Base-by-base conservation (phyloP, 345 rosid genomes). In the Moringa oleifera region DNA sequence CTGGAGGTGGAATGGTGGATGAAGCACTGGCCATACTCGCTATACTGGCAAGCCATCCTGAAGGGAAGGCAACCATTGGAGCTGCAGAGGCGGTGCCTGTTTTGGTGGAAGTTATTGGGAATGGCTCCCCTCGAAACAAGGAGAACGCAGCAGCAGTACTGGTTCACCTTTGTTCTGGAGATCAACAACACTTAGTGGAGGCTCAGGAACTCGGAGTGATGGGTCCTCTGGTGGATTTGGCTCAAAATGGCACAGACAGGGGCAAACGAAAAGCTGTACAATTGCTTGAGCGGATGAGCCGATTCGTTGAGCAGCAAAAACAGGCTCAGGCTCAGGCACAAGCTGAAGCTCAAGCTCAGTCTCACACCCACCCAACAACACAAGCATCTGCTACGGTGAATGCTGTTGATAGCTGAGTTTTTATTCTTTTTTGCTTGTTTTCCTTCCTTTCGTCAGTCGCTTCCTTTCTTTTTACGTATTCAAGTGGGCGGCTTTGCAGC, bases 241-340 rank as follows among this genome's bases (percentile, higher is more conserved):
- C 93, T 17, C 89, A 80, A 49, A 90, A 81, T 55, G 99, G 99
- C 47, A 94, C 99, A 0, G 95, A 90, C 58, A 78, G 99, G 63
- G 99, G 95, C 50, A 94, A 90, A 72, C 73, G 99, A 54, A 94
- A 94, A 75, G 99, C 99, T 76, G 87, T 82, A 3, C 97, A 85
- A 71, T 78, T 90, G 72, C 81, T 94, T 1, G 97, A 90, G 47
- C 92, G 95, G 10, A 81, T 94, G 67, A 85, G 70, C 78, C 78
- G 89, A 71, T 80, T 75, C 53, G 33, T 78, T 25, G 99, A 90
- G 69, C 91, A 85, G 73, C 88, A 85, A 75, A 78, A 86, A 72
- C 87, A 75, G 68, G 85, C 77, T 41, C 73, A 78, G 61, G 65
- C 77, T n/a, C 69, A 63, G 59, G 49, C 81, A 3, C 81, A 76